Evolutionary conservation across 2,329 filamentous ascomycete species (phyloP), one percentile per base, ranked within the genome.

Genomic region (Phaeosphaeriaceae sp.): DNA sequence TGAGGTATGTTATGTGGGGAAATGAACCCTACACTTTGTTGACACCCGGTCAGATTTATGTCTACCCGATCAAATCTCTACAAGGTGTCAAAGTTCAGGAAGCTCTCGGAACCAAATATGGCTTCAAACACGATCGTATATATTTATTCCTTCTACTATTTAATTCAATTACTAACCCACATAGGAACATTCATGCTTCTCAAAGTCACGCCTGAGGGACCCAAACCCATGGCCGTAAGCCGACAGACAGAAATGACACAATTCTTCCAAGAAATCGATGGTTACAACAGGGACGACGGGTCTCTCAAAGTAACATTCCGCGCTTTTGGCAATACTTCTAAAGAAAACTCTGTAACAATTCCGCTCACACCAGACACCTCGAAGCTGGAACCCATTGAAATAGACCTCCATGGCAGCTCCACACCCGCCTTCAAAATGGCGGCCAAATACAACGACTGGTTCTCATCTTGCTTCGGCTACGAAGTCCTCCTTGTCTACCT

Each of bases 51-150:
- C 6, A 77, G 71, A 72, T 80, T 12, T 77, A 76, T 48, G 68
- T 74, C 5, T 80, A 80, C 49, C 78, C 77, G 2, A 76, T 80
- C 65, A 80, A 80, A 57, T 76, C 76, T 12, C 65, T 79, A 6
- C 73, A 76, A 13, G 69, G 64, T 2, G 67, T 74, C 4, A 68
- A 73, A 16, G 61, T 77, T 20, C 61, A 69, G 2, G 63, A 66
- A 32, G 72, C 74, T 13, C 55, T 72, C 38, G 72, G 76, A 15
- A 78, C 77, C 7, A 70, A 69, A 47, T 61, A 76, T 65, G 78
- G 78, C 52, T 77, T 80, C 47, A 63, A 72, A 21, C 73, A 77
- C 50, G 78, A 80, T 54, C 66, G 78, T 51, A 67, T 60, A 28
- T 30, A 18, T 17, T 16, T 36, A 35, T 15, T 11, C 37, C 17